phyloP scores from a whole-genome alignment of 2,329 filamentous ascomycete genomes.

The Calonectria hongkongensis region DNA sequence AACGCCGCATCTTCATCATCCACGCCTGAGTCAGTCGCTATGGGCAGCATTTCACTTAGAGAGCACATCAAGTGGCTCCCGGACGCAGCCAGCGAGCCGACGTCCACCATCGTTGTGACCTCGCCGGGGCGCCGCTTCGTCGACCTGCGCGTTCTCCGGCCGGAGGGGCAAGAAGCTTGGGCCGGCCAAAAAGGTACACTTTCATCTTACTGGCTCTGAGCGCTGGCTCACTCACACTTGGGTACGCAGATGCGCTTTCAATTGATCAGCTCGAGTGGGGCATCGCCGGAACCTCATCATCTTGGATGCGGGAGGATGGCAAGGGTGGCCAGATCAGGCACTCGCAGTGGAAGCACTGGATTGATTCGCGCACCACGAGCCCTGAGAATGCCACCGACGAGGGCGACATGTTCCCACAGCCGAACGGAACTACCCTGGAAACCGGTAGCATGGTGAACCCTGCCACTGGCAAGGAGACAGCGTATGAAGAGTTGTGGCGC shows the following conservation, averaged over 20 bases:
- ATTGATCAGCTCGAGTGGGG: slow-evolving; percentile 76
- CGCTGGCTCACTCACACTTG: slow-evolving; percentile 29
- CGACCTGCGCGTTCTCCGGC: slow-evolving; percentile 73
- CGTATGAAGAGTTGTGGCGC: slow-evolving; percentile 82
- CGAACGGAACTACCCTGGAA: slow-evolving; percentile 69
- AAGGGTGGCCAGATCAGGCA: slow-evolving; percentile 55
- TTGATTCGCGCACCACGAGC: slow-evolving; percentile 70
- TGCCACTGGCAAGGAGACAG: slow-evolving; percentile 66
- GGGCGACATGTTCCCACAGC: slow-evolving; percentile 71
- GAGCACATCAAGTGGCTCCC: slow-evolving; percentile 76
- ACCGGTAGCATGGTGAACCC: slow-evolving; percentile 77
- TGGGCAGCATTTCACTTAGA: slow-evolving; percentile 73
- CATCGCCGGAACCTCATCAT: slow-evolving; percentile 74
- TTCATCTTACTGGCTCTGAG: background rate
- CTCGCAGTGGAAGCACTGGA: slow-evolving; percentile 74
- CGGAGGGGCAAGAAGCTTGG: slow-evolving; percentile 47
- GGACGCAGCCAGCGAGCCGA: slow-evolving; percentile 73
- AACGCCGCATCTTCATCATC: background rate
- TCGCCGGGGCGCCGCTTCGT: slow-evolving; percentile 75
- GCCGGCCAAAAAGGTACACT: slow-evolving; percentile 46
- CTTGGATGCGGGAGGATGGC: slow-evolving; percentile 54
- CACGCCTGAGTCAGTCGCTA: slow-evolving; percentile 42
- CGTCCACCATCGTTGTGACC: slow-evolving; percentile 79
- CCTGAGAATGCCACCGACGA: slow-evolving; percentile 68
- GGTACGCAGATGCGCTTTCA: slow-evolving; percentile 43